Evolutionary conservation across 2,329 filamentous ascomycete genomes (phyloP).

Genomic region (Botrytis squamosa): DNA sequence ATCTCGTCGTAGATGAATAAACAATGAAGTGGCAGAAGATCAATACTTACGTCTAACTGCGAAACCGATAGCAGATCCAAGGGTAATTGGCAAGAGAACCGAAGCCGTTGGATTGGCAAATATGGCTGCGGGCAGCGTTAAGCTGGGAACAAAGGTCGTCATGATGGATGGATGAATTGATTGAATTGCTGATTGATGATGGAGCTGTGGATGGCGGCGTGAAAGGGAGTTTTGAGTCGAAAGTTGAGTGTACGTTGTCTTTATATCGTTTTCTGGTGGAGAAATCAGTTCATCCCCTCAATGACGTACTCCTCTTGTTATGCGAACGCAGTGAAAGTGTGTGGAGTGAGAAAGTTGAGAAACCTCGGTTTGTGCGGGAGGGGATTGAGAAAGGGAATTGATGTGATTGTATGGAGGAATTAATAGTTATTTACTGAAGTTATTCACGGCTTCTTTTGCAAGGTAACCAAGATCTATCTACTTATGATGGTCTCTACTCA

Average conservation of each 20-base stretch:
- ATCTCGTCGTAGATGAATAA: not conserved
- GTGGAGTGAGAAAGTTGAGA: slow-evolving; percentile 6
- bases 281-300: slow-evolving; percentile 13
- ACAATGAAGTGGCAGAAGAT: not conserved
- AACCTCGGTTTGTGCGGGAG: not conserved
- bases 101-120: slow-evolving; percentile 72
- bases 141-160: slow-evolving; percentile 75
- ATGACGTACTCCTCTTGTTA: slow-evolving; percentile 10
- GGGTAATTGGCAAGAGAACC: slow-evolving; percentile 70
- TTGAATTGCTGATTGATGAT: not conserved
- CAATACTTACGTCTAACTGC: slow-evolving; percentile 58
- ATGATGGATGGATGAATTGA: slow-evolving; percentile 47
- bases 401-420: not conserved
- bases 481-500: not conserved
- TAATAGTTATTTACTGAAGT: not conserved
- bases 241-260: not conserved
- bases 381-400: not conserved
- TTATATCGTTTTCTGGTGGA: not conserved
- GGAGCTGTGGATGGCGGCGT: not conserved
- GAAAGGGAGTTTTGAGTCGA: not conserved
- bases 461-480: not conserved
- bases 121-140: slow-evolving; percentile 70
- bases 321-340: not conserved
- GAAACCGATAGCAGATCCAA: slow-evolving; percentile 74
- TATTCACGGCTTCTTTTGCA: not conserved